Conservation (phyloP, 306 rosid genomes). For the Macrotyloma uniflorum region DNA sequence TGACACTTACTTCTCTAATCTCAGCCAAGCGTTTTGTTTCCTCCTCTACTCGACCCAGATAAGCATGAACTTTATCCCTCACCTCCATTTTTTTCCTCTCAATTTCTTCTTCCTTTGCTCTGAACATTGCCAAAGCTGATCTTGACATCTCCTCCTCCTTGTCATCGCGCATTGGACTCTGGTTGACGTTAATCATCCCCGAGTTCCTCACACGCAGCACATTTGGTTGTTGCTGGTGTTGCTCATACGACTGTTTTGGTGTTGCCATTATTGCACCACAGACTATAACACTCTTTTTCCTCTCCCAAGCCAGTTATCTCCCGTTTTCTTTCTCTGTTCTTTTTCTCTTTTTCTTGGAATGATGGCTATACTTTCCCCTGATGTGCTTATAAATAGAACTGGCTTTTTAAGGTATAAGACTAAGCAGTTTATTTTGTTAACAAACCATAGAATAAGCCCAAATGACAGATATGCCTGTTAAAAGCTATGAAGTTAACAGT, state of each 20-base stretch:
- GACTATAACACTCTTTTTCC: conserved; percentile 35
- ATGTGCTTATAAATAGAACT: conserved; percentile 63
- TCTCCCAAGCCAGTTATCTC: conserved; percentile 29
- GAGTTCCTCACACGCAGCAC: conserved; percentile 58
- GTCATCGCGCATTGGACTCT: conserved; percentile 68
- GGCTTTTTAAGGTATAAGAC: conserved; percentile 60
- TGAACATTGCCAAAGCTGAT: conserved; percentile 74
- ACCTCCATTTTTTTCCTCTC: conserved; percentile 87
- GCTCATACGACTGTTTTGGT: conserved; percentile 62
- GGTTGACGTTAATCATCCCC: conserved; percentile 51
- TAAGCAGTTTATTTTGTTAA: conserved; percentile 50
- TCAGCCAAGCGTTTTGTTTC: conserved; percentile 83
- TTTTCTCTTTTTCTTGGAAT: conserved; percentile 48
- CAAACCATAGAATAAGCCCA: conserved; percentile 40
- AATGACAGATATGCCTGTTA: conserved; percentile 45
- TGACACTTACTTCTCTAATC: conserved; percentile 79
- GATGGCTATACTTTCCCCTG: conserved; percentile 64
- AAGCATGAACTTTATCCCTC: conserved; percentile 76
- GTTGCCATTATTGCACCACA: conserved; percentile 68
- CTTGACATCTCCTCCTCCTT: conserved; percentile 82
- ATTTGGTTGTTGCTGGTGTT: conserved; percentile 45
- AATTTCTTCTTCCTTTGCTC: conserved; percentile 89
- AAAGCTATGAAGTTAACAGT: conserved; percentile 16
- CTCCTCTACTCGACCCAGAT: conserved; percentile 72
- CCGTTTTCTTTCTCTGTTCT: conserved; percentile 22